Conservation (phyloP, 2,329 filamentous ascomycete genomes). For the Xylaria sp. region DNA sequence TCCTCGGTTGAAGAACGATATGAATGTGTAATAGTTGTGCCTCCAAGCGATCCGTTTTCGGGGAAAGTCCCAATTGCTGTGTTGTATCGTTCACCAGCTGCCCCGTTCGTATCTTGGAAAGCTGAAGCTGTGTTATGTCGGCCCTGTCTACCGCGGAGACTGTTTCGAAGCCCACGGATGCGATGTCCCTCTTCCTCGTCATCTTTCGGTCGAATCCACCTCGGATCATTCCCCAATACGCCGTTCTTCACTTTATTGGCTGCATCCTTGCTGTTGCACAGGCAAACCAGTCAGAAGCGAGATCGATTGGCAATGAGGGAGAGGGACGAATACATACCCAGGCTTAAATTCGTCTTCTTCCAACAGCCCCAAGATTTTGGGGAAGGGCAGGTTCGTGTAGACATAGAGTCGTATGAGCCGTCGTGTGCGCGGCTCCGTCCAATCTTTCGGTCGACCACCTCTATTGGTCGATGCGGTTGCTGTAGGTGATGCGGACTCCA, state of each 20-base stretch:
- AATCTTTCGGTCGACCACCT: slow-evolving; percentile 60
- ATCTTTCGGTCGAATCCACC: slow-evolving; percentile 60
- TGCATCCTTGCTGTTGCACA: slow-evolving; percentile 55
- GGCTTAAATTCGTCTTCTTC: slow-evolving; percentile 52
- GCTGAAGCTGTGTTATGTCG: slow-evolving; percentile 37
- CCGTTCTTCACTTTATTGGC: slow-evolving; percentile 63
- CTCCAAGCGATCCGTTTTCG: slow-evolving; percentile 32
- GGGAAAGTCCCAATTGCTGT: slow-evolving; percentile 23
- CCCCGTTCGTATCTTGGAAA: slow-evolving; percentile 32
- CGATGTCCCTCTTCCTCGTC: slow-evolving; percentile 58
- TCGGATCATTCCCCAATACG: slow-evolving; percentile 63
- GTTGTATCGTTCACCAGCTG: not conserved
- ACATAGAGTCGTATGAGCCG: slow-evolving; percentile 62
- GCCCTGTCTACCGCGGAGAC: slow-evolving; percentile 40
- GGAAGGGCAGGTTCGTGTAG: slow-evolving; percentile 59
- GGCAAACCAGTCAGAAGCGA: slow-evolving; percentile 15
- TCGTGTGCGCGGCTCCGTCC: slow-evolving; percentile 58
- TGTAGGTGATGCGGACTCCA: slow-evolving; percentile 39
- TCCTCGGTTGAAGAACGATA: slow-evolving; percentile 34
- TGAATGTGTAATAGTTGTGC: slow-evolving; percentile 34
- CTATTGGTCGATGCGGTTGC: slow-evolving; percentile 38
- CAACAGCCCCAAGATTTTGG: slow-evolving; percentile 54
- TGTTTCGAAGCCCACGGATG: slow-evolving; percentile 46
- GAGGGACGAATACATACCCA: slow-evolving; percentile 46
- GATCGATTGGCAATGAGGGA: not conserved